phyloP scores from a whole-genome alignment of 164 flowering plant species.

The Kingdonia uniflora region DNA sequence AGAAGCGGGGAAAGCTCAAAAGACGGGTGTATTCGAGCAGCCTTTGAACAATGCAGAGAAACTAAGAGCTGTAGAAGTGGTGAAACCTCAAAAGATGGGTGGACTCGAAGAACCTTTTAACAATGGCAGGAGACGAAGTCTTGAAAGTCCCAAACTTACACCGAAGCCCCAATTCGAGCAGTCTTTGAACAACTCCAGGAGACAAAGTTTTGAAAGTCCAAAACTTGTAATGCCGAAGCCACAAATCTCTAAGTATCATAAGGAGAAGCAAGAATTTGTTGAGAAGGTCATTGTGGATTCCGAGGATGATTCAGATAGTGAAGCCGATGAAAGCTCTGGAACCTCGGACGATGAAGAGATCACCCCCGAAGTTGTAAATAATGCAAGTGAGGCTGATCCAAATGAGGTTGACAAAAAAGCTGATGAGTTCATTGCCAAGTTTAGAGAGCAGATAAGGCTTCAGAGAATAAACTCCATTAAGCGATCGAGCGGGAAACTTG shows the following conservation, averaged over 20 bases:
- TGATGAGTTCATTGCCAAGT: constrained; percentile 55
- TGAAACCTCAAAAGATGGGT: too few relatives aligned
- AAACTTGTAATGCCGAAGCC: constrained; percentile 4
- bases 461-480: constrained; percentile 32
- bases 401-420: constrained; percentile 53
- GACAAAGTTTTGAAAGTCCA: constrained; percentile 6
- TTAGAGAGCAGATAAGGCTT: constrained; percentile 46
- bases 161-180: constrained; percentile 8
- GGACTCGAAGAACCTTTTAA: too few relatives aligned
- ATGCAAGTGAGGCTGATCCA: constrained; percentile 15
- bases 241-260: constrained; percentile 8
- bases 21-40: constrained; percentile 2
- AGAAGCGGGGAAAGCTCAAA: background rate
- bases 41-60: constrained; percentile 1
- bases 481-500: constrained; percentile 16
- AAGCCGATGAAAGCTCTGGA: constrained; percentile 12
- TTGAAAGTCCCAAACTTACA: constrained; percentile 4
- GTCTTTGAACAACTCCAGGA: background rate
- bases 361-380: constrained; percentile 1
- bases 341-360: constrained; percentile 17
- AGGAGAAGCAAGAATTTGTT: constrained; percentile 13
- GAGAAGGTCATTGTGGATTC: constrained; percentile 20
- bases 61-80: constrained; percentile 7
- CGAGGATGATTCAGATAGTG: constrained; percentile 17
- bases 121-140: background rate